A percentile compares a stretch with the other conserved stretches of the same genome.
These are phyloP conservation scores for Drosera spatulata DNA, from an alignment of 179 eudicot genomes.

Conservation along the genomic window DNA sequence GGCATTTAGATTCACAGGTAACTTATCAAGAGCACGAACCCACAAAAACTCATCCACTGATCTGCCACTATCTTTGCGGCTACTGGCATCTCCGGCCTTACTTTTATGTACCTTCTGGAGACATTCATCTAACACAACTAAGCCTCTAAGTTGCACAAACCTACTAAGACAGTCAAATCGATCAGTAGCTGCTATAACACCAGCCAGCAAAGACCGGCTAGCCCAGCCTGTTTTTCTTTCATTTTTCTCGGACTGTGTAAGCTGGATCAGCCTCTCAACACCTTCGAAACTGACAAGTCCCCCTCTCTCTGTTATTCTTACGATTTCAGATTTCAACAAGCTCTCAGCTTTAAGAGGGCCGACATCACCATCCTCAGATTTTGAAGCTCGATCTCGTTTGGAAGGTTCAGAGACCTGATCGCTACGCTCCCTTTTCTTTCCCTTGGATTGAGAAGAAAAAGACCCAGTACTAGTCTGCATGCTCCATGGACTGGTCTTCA, in stretches of 20 bases:
- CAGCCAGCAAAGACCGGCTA: constrained; percentile 51
- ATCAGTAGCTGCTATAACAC: constrained; percentile 73
- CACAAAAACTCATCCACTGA: constrained; percentile 70
- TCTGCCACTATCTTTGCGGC: constrained; percentile 51
- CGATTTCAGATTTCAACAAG: constrained; percentile 50
- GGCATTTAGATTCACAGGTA: constrained; percentile 84
- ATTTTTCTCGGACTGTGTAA: constrained; percentile 65
- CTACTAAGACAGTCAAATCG: constrained; percentile 60
- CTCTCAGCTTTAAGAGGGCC: constrained; percentile 35
- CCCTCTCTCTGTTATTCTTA: constrained; percentile 62
- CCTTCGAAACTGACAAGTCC: constrained; percentile 59
- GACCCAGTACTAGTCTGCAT: constrained; percentile 37
- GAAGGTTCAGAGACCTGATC: constrained; percentile 51
- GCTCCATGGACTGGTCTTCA: constrained; percentile 60
- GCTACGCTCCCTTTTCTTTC: constrained; percentile 73
- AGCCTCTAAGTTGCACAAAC: constrained; percentile 71
- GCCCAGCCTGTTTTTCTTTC: constrained; percentile 54
- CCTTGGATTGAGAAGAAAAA: constrained; percentile 47
- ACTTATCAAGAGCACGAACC: constrained; percentile 71
- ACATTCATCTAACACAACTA: constrained; percentile 75
- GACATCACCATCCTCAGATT: constrained; percentile 50
- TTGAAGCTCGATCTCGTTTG: constrained; percentile 54
- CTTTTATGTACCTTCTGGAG: constrained; percentile 79
- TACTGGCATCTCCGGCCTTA: constrained; percentile 42
- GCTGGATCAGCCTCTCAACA: constrained; percentile 67